Evolutionary conservation across 106 monocot genomes (phyloP).

Genomic region (Alisma plantagoaquatica): DNA sequence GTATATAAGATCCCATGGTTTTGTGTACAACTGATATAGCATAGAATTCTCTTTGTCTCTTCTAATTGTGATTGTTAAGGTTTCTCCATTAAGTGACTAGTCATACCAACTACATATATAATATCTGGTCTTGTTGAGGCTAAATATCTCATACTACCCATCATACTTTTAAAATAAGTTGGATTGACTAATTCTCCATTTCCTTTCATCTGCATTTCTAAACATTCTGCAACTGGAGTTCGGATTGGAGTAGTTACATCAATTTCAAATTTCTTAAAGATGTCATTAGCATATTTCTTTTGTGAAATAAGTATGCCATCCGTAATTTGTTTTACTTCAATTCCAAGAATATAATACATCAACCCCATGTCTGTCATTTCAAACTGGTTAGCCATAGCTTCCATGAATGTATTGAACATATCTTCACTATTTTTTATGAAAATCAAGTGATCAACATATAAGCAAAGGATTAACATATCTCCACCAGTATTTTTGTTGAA

Average conservation of each 20-base stretch:
- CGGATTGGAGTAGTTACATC: neutral
- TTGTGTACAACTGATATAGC: too few species aligned
- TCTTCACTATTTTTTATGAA: neutral
- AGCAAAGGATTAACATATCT: neutral
- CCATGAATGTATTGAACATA: neutral
- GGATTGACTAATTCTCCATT: neutral
- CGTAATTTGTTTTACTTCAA: neutral
- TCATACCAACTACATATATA: too few species aligned
- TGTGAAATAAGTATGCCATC: slow-evolving; percentile 2
- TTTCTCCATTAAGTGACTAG: too few species aligned
- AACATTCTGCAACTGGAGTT: neutral
- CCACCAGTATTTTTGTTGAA: neutral
- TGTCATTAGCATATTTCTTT: slow-evolving; percentile 1
- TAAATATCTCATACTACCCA: too few species aligned
- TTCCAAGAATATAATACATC: too few species aligned
- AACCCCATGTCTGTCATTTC: too few species aligned
- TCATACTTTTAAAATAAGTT: slow-evolving; percentile 3
- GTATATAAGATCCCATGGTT: too few species aligned
- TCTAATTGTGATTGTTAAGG: too few species aligned
- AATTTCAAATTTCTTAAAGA: neutral
- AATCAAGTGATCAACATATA: neutral
- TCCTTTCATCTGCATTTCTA: neutral
- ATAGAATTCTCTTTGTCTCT: too few species aligned
- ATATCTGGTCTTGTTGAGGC: too few species aligned
- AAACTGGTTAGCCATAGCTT: neutral